A percentile compares a stretch with the other conserved stretches of the same genome.
Evolutionary conservation across 768 basidiomycete species (phyloP).

Genomic region (Fomitopsis pulvina): DNA sequence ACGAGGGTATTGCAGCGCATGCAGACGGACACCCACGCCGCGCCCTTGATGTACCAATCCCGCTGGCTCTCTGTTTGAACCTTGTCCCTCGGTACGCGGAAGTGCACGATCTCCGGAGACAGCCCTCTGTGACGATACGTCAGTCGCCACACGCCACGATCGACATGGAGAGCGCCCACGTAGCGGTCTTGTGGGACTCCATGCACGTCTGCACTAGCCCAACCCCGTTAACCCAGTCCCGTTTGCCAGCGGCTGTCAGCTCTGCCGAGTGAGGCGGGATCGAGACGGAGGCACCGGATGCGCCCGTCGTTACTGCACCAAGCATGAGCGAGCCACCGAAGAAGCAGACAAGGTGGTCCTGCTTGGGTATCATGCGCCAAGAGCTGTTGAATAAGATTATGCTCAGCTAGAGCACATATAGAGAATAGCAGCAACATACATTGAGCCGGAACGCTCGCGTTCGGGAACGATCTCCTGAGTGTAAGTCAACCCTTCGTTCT

Average conservation of each 20-base stretch:
- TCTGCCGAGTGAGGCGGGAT: constrained; percentile 61
- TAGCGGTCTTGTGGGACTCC: constrained; percentile 75
- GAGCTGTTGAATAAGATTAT: constrained; percentile 30
- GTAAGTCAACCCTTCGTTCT: constrained; percentile 55
- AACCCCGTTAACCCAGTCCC: constrained; percentile 79
- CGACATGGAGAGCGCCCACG: constrained; percentile 40
- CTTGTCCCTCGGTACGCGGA: constrained; percentile 56
- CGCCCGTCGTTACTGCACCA: constrained; percentile 69
- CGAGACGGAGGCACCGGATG: constrained; percentile 45
- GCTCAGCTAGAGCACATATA: background rate
- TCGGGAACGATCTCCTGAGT: constrained; percentile 79
- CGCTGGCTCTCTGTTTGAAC: constrained; percentile 39
- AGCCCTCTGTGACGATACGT: constrained; percentile 50
- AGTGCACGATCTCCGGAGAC: constrained; percentile 86
- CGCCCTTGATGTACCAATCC: constrained; percentile 88
- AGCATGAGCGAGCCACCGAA: constrained; percentile 88
- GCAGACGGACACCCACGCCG: constrained; percentile 35
- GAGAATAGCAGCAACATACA: constrained; percentile 25
- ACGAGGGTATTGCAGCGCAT: background rate
- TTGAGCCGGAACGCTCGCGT: constrained; percentile 21
- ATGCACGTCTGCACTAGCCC: constrained; percentile 87
- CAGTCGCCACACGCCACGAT: background rate
- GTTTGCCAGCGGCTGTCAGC: constrained; percentile 51
- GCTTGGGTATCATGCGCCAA: constrained; percentile 79
- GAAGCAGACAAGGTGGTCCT: constrained; percentile 96